These are phyloP conservation scores for Trichoderma hamatum DNA, from an alignment of 2,329 filamentous ascomycete genomes.

Conservation along the genomic window DNA sequence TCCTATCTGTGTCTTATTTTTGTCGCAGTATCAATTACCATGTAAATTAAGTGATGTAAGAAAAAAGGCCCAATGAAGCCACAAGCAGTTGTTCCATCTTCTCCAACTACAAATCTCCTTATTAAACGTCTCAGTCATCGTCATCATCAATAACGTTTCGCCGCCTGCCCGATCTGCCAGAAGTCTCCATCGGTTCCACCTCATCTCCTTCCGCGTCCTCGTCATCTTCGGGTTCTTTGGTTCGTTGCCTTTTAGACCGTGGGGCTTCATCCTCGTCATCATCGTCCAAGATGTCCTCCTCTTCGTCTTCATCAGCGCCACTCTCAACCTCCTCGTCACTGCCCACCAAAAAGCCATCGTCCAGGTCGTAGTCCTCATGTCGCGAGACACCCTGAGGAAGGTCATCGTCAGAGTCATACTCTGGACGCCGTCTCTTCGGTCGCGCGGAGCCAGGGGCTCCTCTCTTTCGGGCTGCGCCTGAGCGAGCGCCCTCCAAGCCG, in stretches of 20 bases:
- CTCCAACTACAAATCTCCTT: neutral
- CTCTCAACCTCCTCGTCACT: slow-evolving; percentile 71
- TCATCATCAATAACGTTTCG: slow-evolving; percentile 63
- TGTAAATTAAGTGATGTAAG: neutral
- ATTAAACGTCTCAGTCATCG: slow-evolving; percentile 39
- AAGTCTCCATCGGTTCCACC: slow-evolving; percentile 49
- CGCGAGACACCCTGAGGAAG: slow-evolving; percentile 62
- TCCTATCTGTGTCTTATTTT: slow-evolving; percentile 4
- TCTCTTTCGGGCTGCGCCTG: slow-evolving; percentile 56
- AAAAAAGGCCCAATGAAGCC: neutral
- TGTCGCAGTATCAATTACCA: neutral
- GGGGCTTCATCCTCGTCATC: slow-evolving; percentile 57
- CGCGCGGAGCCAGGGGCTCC: slow-evolving; percentile 53
- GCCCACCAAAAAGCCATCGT: slow-evolving; percentile 76
- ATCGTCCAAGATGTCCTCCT: slow-evolving; percentile 60
- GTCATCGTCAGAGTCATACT: slow-evolving; percentile 79
- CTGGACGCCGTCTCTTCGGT: slow-evolving; percentile 58
- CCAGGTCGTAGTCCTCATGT: slow-evolving; percentile 77
- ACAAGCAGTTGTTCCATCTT: neutral
- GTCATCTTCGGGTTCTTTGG: slow-evolving; percentile 53
- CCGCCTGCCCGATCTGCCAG: slow-evolving; percentile 52
- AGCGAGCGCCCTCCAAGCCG: slow-evolving; percentile 66
- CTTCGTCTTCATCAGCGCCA: slow-evolving; percentile 67
- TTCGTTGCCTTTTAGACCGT: slow-evolving; percentile 55
- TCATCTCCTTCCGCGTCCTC: slow-evolving; percentile 60